phyloP scores from a whole-genome alignment of 2,329 filamentous ascomycete genomes.

The Lachnum nothofagi region DNA sequence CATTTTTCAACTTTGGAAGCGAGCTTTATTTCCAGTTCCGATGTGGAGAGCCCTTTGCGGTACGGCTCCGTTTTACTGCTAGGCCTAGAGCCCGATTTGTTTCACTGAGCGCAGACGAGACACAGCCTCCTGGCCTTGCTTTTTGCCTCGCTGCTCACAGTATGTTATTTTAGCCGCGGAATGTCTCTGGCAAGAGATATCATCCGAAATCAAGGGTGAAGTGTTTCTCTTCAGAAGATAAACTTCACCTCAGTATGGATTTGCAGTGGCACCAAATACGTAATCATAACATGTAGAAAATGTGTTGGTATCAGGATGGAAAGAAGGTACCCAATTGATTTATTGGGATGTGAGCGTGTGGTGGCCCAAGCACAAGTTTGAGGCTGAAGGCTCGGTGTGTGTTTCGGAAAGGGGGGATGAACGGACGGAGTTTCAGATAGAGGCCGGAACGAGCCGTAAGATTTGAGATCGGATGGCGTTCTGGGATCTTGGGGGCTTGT shows the following conservation, averaged over 20 bases:
- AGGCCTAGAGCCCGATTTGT: constrained; percentile 2
- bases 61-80: constrained; percentile 1
- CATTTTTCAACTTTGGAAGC: constrained; percentile 13
- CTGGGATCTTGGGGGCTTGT: background rate
- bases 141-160: background rate
- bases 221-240: background rate
- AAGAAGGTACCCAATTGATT: background rate
- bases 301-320: too few relatives aligned
- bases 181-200: background rate
- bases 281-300: too few relatives aligned
- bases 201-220: background rate
- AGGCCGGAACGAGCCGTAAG: constrained; percentile 1
- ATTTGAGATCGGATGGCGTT: constrained; percentile 1
- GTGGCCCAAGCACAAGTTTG: constrained; percentile 1
- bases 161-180: background rate
- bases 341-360: background rate
- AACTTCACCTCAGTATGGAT: too few relatives aligned
- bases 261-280: too few relatives aligned
- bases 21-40: constrained; percentile 11
- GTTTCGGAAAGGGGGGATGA: background rate
- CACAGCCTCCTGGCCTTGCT: constrained; percentile 1
- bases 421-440: background rate
- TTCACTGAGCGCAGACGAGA: constrained; percentile 2
- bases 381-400: constrained; percentile 3
- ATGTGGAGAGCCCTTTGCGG: constrained; percentile 3